These are phyloP conservation scores for Globisporangium cystogenes DNA, from an alignment of 352 stramenopile species.

Conservation along the genomic window DNA sequence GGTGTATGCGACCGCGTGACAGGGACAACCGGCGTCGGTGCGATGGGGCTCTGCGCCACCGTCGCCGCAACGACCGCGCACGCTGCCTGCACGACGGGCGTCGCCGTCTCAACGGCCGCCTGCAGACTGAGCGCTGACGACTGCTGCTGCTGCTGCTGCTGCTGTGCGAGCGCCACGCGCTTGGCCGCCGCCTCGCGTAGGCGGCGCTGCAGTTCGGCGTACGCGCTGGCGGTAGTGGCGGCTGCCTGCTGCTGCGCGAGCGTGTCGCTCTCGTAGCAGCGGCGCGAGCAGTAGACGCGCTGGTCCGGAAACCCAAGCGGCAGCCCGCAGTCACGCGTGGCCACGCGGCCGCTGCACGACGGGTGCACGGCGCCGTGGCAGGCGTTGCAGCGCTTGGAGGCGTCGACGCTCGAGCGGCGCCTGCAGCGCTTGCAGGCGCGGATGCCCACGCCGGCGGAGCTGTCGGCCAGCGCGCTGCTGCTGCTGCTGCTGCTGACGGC, in stretches of 20 bases:
- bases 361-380: slow-evolving; percentile 30
- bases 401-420: slow-evolving; percentile 9
- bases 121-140: too few species aligned
- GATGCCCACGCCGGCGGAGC: background rate
- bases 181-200: background rate
- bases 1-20: too few species aligned
- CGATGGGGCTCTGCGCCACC: too few species aligned
- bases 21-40: too few species aligned
- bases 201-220: slow-evolving; percentile 1
- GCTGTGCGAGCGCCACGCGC: background rate
- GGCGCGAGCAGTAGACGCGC: slow-evolving; percentile 30
- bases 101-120: too few species aligned
- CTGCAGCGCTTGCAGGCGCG: background rate
- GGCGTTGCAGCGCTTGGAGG: slow-evolving; percentile 29
- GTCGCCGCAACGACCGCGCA: too few species aligned
- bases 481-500: too few species aligned
- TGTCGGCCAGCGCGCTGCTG: too few species aligned
- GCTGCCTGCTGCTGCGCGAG: slow-evolving; percentile 4
- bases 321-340: slow-evolving; percentile 28
- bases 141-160: background rate
- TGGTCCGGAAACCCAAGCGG: slow-evolving; percentile 25
- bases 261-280: slow-evolving; percentile 29
- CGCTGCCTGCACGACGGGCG: too few species aligned
- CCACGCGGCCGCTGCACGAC: slow-evolving; percentile 30
- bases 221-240: slow-evolving; percentile 3